phyloP scores from a whole-genome alignment of 192 early-diverging fungal species.

The Backusella tarrabulga region DNA sequence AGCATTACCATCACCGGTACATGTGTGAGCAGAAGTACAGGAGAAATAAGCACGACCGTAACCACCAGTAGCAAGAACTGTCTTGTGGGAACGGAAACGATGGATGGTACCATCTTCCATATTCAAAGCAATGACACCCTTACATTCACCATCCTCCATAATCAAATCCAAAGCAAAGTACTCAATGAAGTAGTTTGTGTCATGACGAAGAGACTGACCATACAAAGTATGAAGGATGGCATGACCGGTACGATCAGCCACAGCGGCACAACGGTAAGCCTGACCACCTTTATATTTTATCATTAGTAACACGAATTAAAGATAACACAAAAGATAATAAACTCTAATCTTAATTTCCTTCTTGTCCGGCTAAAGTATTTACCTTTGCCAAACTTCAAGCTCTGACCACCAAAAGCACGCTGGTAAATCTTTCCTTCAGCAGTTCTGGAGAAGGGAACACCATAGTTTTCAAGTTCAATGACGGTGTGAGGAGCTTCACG shows the following conservation, averaged over 20 bases:
- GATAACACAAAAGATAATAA: not conserved
- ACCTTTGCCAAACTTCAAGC: constrained; percentile 91
- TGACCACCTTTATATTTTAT: constrained; percentile 66
- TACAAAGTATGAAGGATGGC: constrained; percentile 97
- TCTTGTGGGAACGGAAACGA: constrained; percentile 97
- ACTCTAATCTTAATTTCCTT: not conserved
- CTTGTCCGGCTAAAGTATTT: not conserved
- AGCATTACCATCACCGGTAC: constrained; percentile 99
- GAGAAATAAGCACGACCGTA: constrained; percentile 99
- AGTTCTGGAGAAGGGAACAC: constrained; percentile 97
- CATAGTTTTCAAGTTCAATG: constrained; percentile 97
- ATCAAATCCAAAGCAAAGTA: constrained; percentile 99
- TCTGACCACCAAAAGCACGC: constrained; percentile 99
- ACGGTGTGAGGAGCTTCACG: constrained; percentile 95
- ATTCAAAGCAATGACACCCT: constrained; percentile 94
- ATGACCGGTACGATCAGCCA: constrained; percentile 98
- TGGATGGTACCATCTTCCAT: constrained; percentile 99
- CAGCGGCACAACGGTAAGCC: constrained; percentile 96
- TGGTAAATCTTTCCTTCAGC: constrained; percentile 98
- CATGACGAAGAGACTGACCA: constrained; percentile 93
- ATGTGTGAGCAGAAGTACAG: constrained; percentile 96
- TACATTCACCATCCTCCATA: constrained; percentile 98
- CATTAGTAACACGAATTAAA: not conserved
- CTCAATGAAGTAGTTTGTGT: constrained; percentile 98
- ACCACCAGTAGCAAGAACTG: constrained; percentile 96